Evolutionary conservation across 164 flowering plant genomes (phyloP).

Genomic region (Tetracentron sinense): DNA sequence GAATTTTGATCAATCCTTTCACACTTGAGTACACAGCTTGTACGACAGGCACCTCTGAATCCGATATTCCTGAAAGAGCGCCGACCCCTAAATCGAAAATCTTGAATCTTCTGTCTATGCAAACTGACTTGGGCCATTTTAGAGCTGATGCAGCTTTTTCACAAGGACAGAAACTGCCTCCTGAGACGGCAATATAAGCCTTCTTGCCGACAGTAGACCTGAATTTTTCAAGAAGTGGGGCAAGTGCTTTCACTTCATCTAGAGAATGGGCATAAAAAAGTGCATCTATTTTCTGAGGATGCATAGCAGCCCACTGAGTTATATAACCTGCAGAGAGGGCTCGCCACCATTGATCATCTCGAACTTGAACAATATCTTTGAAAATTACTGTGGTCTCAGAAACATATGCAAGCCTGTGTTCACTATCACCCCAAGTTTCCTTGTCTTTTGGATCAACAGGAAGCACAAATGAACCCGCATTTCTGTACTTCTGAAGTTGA

Average conservation of each 20-base stretch:
- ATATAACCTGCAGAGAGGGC: constrained; percentile 83
- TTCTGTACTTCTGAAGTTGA: constrained; percentile 92
- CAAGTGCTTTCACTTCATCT: constrained; percentile 64
- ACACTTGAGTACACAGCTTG: constrained; percentile 84
- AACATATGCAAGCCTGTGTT: constrained; percentile 93
- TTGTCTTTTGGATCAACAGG: constrained; percentile 88
- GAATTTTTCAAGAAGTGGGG: constrained; percentile 81
- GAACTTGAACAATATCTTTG: constrained; percentile 81
- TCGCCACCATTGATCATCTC: constrained; percentile 98
- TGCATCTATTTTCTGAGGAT: constrained; percentile 89
- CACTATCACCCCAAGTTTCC: constrained; percentile 99
- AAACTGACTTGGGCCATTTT: constrained; percentile 79
- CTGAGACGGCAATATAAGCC: constrained; percentile 84
- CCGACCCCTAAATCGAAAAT: constrained; percentile 78
- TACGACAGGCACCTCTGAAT: constrained; percentile 80
- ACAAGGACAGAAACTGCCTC: constrained; percentile 82
- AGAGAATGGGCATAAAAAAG: constrained; percentile 86
- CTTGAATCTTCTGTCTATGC: constrained; percentile 86
- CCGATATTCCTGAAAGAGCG: constrained; percentile 47
- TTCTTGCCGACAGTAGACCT: constrained; percentile 80
- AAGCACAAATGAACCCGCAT: constrained; percentile 88
- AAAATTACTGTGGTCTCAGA: constrained; percentile 96
- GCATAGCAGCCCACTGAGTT: constrained; percentile 98
- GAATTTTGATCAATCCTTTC: constrained; percentile 83
- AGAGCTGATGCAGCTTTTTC: constrained; percentile 75